These are phyloP conservation scores for Kwoniella sp. DNA, from an alignment of 768 basidiomycete genomes.

Conservation along the genomic window DNA sequence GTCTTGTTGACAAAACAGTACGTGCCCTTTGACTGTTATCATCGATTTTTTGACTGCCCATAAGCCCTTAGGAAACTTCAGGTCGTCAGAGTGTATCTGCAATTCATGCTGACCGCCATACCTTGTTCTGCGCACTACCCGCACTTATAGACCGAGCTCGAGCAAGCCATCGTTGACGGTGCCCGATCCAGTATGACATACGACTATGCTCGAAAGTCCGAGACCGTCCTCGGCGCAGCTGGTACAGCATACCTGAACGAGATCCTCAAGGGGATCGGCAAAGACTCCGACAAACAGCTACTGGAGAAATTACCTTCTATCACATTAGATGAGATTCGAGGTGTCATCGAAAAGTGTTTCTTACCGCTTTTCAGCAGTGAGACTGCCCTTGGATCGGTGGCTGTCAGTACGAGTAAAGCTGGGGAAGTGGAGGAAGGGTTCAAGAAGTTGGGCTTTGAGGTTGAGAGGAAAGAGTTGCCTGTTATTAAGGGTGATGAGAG, in stretches of 20 bases:
- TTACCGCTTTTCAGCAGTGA: constrained; percentile 78
- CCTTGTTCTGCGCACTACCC: not conserved
- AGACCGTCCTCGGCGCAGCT: constrained; percentile 84
- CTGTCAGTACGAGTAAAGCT: constrained; percentile 78
- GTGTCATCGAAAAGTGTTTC: constrained; percentile 70
- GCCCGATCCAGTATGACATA: constrained; percentile 92
- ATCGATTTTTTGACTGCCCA: too few relatives aligned
- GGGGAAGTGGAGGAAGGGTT: constrained; percentile 71
- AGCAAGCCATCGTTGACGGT: constrained; percentile 78
- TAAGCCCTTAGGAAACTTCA: too few relatives aligned
- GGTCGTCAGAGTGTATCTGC: too few relatives aligned
- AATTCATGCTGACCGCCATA: constrained; percentile 14
- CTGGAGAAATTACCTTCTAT: constrained; percentile 58
- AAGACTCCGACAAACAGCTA: constrained; percentile 73
- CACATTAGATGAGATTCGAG: constrained; percentile 74
- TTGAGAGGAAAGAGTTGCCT: constrained; percentile 69
- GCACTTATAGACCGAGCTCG: constrained; percentile 42
- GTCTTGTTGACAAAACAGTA: constrained; percentile 81
- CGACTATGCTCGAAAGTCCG: constrained; percentile 73
- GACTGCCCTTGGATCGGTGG: constrained; percentile 75
- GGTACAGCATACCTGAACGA: constrained; percentile 83
- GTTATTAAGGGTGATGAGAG: constrained; percentile 59
- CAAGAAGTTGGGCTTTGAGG: constrained; percentile 70
- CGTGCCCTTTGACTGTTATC: too few relatives aligned
- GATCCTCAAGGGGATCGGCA: constrained; percentile 79